Evolutionary conservation across 305 asterid species (phyloP).

Genomic region (Fraxinus nigra): DNA sequence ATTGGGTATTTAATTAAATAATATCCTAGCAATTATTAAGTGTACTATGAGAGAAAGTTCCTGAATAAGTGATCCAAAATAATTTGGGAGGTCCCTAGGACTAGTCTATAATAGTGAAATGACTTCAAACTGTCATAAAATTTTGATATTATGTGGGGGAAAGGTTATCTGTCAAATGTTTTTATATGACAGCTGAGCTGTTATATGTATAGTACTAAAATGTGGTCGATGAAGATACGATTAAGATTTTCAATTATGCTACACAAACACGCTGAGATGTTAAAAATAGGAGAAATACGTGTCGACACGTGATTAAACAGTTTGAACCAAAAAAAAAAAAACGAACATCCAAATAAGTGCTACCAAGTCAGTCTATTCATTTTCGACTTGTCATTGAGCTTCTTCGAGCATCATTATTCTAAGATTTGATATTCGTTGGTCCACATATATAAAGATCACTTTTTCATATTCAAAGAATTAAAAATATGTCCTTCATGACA

Average conservation of each 20-base stretch:
- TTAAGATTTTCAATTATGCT: neutral
- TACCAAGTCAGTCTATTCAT: too few species aligned
- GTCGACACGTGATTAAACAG: too few species aligned
- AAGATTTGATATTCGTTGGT: neutral
- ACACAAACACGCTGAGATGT: too few species aligned
- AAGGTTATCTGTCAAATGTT: neutral
- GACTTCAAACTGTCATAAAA: neutral
- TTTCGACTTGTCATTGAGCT: too few species aligned
- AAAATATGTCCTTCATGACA: neutral
- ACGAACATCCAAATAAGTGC: too few species aligned
- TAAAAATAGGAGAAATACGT: too few species aligned
- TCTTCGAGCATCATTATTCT: too few species aligned
- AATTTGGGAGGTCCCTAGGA: neutral
- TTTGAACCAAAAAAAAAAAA: too few species aligned
- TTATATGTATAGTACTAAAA: neutral
- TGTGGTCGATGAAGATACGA: neutral
- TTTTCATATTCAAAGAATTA: constrained; percentile 5
- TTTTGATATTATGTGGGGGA: neutral
- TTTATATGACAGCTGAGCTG: neutral
- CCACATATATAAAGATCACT: neutral
- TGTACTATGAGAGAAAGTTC: neutral
- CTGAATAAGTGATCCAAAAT: neutral
- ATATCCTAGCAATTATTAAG: neutral
- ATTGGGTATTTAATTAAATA: neutral
- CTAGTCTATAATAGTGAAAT: neutral